Percentiles rank a stretch among this genome's conserved stretches.
These are phyloP conservation scores for Epichloe hybrida DNA, from an alignment of 2,329 filamentous ascomycete genomes.

Conservation along the genomic window DNA sequence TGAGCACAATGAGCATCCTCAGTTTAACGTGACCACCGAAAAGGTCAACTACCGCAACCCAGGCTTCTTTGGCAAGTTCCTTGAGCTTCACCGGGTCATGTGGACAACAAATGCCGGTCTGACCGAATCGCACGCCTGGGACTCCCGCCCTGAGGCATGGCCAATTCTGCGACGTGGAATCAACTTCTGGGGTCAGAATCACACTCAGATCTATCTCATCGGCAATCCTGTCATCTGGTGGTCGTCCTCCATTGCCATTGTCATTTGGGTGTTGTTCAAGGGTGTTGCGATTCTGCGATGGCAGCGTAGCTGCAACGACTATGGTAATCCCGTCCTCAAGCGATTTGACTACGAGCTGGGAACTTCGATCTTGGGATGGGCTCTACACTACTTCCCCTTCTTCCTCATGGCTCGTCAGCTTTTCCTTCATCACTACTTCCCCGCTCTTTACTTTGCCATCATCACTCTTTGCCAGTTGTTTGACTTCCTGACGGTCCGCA, in stretches of 20 bases:
- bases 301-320: conserved; percentile 88
- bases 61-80: conserved; percentile 95
- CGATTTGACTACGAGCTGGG: conserved; percentile 97
- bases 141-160: conserved; percentile 89
- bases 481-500: conserved; percentile 68
- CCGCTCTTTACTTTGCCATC: conserved; percentile 88
- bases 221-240: conserved; percentile 96
- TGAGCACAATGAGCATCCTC: conserved; percentile 77
- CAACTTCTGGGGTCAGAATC: conserved; percentile 95
- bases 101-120: conserved; percentile 96
- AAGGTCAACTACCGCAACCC: conserved; percentile 94
- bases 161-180: conserved; percentile 85
- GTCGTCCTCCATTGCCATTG: conserved; percentile 66
- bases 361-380: conserved; percentile 82
- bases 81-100: conserved; percentile 95
- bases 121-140: conserved; percentile 94
- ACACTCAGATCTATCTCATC: conserved; percentile 91
- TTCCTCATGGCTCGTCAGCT: conserved; percentile 96
- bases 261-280: conserved; percentile 72
- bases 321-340: conserved; percentile 71
- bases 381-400: conserved; percentile 97
- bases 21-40: conserved; percentile 61
- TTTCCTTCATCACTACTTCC: conserved; percentile 97
- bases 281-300: conserved; percentile 76
- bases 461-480: conserved; percentile 79